Percentiles rank a stretch among this genome's conserved stretches.
Conservation (phyloP, 2,329 filamentous ascomycete species). For the Herpotrichia juniperi region DNA sequence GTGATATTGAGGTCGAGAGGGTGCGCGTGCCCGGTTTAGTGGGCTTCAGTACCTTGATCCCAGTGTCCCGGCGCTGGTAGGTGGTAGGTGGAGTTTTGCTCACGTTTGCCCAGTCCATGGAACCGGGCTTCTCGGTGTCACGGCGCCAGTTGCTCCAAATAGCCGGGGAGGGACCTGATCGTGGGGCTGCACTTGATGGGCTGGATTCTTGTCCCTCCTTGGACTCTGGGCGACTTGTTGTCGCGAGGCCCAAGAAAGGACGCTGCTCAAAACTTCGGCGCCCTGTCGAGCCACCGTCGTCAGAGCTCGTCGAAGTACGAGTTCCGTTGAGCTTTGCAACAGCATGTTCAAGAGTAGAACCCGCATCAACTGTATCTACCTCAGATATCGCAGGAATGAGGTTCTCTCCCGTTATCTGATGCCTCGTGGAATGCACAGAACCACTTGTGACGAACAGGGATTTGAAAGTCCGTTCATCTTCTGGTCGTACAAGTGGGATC, state of each 20-base stretch:
- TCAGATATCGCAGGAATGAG: conserved; percentile 9
- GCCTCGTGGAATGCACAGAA: conserved; percentile 6
- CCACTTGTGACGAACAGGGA: conserved; percentile 68
- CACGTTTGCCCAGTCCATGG: conserved; percentile 62
- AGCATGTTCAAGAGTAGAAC: conserved; percentile 11
- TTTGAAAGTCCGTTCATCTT: conserved; percentile 82
- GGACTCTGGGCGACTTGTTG: conserved; percentile 22
- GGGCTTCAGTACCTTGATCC: conserved; percentile 91
- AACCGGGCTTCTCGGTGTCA: conserved; percentile 44
- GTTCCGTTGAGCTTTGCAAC: conserved; percentile 20
- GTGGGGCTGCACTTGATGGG: conserved; percentile 23
- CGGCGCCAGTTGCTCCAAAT: conserved; percentile 58
- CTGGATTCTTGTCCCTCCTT: conserved; percentile 29
- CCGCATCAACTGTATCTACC: conserved; percentile 4
- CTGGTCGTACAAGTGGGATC: conserved; percentile 89
- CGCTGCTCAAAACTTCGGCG: conserved; percentile 41
- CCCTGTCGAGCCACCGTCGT: conserved; percentile 34
- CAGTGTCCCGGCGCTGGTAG: conserved; percentile 72
- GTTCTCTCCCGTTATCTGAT: conserved; percentile 8
- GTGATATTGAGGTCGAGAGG: conserved; percentile 41
- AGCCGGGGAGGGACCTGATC: conserved; percentile 46
- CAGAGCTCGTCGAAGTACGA: conserved; percentile 24
- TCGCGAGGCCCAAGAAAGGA: conserved; percentile 24
- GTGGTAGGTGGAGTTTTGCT: conserved; percentile 62
- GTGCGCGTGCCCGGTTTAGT: conserved; percentile 66